phyloP scores from a whole-genome alignment of 1,284 basidiomycete genomes.

The Rhodotorula glutinis region DNA sequence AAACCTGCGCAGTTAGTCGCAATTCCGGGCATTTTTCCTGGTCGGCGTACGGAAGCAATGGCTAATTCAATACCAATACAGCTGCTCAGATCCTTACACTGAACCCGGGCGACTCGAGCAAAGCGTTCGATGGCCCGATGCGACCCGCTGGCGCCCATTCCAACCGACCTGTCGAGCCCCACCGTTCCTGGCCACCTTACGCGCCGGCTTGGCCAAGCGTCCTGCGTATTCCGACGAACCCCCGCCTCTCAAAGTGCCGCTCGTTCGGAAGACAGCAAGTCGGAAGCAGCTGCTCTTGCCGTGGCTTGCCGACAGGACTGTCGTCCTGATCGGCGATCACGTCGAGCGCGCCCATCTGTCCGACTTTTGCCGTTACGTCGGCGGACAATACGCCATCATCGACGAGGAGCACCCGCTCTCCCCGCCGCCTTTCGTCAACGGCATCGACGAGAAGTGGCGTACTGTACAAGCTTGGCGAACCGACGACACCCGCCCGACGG shows the following conservation, averaged over 20 bases:
- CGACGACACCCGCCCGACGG: constrained; percentile 22
- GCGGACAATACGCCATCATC: constrained; percentile 32
- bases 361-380: constrained; percentile 35
- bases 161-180: constrained; percentile 28
- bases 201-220: not conserved
- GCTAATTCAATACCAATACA: not conserved
- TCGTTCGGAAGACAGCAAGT: not conserved
- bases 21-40: too few relatives aligned
- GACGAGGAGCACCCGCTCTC: constrained; percentile 30
- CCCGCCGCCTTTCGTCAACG: constrained; percentile 35
- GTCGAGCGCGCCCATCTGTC: constrained; percentile 34
- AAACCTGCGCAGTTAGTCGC: too few relatives aligned
- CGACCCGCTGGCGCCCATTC: constrained; percentile 33
- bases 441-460: constrained; percentile 35
- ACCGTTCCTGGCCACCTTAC: constrained; percentile 22
- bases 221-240: not conserved
- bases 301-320: constrained; percentile 35
- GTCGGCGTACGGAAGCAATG: too few relatives aligned
- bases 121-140: constrained; percentile 16
- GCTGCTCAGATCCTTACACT: constrained; percentile 31
- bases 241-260: constrained; percentile 9
- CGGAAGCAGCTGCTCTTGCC: constrained; percentile 11
- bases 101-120: constrained; percentile 21
- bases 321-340: constrained; percentile 38
- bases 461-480: constrained; percentile 2